Evolutionary conservation across 1,284 basidiomycete species (phyloP), one percentile per base, ranked within the genome.

Genomic region (Irpex rosettiformis): DNA sequence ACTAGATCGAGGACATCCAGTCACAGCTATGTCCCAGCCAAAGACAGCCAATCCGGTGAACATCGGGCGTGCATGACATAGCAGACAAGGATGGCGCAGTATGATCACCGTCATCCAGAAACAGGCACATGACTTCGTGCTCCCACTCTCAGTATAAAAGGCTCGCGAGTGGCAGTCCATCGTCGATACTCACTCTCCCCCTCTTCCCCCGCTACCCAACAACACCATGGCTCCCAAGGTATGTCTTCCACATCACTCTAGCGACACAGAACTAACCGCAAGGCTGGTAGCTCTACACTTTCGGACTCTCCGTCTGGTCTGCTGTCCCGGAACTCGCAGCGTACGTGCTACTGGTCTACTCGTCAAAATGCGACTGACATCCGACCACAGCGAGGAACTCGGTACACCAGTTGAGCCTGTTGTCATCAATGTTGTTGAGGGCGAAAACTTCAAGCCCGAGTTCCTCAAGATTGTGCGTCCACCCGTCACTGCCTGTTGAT

Each of bases 391-490:
- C 40, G 67, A 61, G 28, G 81, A 83, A 63, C 75, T 82, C 1
- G 78, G 72, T 16, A 78, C 77, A 24, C 70, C 68, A 22, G 64
- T 81, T 51, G 72, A 79, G 56, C 65, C 58, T 54, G 73, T 73
- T 62, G 62, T 67, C 40, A 61, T 80, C 61, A 74, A 81, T 66
- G 77, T 84, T 37, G 61, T 70, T 54, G 72, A 84, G 59, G 85
- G 84, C 37, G 81, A 79, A 62, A 89, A 89, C 72, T 88, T 89
- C 64, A 72, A 74, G 37, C 85, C 86, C 8, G 72, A 76, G 6
- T 86, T 81, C 70, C 64, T 87, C 58, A 77, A 79, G 63, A 70
- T 85, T 62, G 79, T 81, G 57, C 40, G 40, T 28, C 3, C 13
- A 8, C 54, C 8, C 24, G 33, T n/a, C 49, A n/a, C n/a, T n/a